Evolutionary conservation across 2,329 filamentous ascomycete genomes (phyloP), one percentile per base, ranked within the genome.

Genomic region (Daldinia sp.): DNA sequence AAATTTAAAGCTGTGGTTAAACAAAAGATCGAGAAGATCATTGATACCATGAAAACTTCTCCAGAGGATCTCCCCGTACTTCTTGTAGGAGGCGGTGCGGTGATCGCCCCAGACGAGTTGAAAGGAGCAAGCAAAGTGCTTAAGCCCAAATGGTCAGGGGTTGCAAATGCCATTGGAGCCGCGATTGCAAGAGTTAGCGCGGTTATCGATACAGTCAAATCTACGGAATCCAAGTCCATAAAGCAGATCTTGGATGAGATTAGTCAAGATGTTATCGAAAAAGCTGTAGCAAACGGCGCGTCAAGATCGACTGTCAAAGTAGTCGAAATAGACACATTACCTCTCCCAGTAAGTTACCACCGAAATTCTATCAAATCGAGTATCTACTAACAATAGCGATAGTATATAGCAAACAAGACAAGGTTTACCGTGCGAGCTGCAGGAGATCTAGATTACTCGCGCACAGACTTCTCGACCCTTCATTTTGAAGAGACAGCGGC

Each of bases 111-210:
- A 0, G 78, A 84, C 32, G 73, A 80, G n/a, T 76, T 89, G 0
- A 76, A 77, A 29, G 86, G 86, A 1, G 86, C 85, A 7, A 85
- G 83, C 61, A 78, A 75, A 29, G 83, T 89, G 1, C 73, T 87
- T 43, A 86, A 83, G 64, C 85, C 85, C 0, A 76, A 80, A 37
- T 87, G 81, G 77, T 83, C 85, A 1, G 82, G 81, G 2, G 85
- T 89, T 1, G 87, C 87, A 7, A 90, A 90, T 69, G 87, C 87
- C 0, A 86, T 90, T 8, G 87, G 87, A 1, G 87, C 87, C 7
- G 87, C 87, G 0, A 87, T 86, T 59, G 85, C 86, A 1, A 77
- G 84, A 35, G 85, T 89, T 1, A 87, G 83, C 60, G 81, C 82
- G 1, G 80, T 83, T 0, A 77, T 84, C 8, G 83, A 85, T 60